phyloP scores from a whole-genome alignment of 257 asterid species.

The Schizonepeta tenuifolia region DNA sequence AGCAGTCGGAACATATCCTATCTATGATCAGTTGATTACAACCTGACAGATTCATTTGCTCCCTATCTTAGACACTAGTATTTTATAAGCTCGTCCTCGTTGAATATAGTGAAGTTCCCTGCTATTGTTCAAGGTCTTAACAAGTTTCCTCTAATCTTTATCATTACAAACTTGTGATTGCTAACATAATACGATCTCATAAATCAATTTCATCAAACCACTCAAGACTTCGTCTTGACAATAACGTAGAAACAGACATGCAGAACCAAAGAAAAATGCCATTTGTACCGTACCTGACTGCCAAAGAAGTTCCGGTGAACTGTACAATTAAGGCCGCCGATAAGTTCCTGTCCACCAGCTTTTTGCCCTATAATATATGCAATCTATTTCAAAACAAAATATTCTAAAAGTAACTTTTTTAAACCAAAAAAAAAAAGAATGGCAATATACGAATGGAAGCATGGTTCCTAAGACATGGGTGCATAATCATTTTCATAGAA shows the following conservation, averaged over 20 bases:
- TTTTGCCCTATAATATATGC: slow-evolving; percentile 68
- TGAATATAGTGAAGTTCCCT: neutral
- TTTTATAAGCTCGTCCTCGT: neutral
- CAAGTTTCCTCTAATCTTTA: neutral
- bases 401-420: neutral
- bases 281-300: slow-evolving; percentile 62
- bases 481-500: neutral
- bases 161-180: neutral
- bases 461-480: neutral
- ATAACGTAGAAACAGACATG: neutral
- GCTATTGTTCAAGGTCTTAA: neutral
- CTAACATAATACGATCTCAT: neutral
- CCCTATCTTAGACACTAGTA: too few species aligned
- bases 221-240: neutral
- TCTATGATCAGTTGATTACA: neutral
- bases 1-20: neutral
- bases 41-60: neutral
- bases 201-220: neutral
- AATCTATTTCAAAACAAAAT: slow-evolving; percentile 30
- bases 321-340: slow-evolving; percentile 94
- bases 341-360: slow-evolving; percentile 89
- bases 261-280: slow-evolving; percentile 22
- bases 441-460: neutral
- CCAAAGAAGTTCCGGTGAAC: slow-evolving; percentile 95
- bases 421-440: neutral